Percentiles rank a stretch among this genome's conserved stretches.
Evolutionary conservation across 2,329 filamentous ascomycete genomes (phyloP).

Genomic region (Scopulariopsis brevicaulis): DNA sequence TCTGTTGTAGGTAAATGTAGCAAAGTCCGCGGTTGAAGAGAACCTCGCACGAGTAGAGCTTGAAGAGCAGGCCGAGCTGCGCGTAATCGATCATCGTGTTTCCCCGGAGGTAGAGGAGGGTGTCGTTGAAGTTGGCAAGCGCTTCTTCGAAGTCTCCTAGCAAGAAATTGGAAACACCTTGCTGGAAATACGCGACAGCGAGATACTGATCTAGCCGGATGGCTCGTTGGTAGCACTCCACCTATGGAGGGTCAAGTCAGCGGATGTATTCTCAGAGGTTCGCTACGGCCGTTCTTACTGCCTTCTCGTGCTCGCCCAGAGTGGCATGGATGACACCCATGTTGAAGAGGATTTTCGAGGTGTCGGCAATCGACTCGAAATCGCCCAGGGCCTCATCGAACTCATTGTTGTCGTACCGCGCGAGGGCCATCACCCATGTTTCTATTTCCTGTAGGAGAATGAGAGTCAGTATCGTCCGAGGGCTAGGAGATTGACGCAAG

Average conservation of each 20-base stretch:
- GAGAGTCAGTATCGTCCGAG: not conserved
- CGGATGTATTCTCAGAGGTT: no score
- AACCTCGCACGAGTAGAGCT: constrained; percentile 93
- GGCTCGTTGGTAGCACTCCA: constrained; percentile 89
- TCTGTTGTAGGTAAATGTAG: constrained; percentile 93
- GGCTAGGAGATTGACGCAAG: not conserved
- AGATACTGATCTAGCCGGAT: constrained; percentile 89
- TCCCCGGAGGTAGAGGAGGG: constrained; percentile 82
- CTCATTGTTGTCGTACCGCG: constrained; percentile 91
- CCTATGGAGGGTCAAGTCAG: constrained; percentile 35
- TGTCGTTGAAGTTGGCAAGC: constrained; percentile 97
- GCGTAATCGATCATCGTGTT: constrained; percentile 98
- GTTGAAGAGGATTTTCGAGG: constrained; percentile 97
- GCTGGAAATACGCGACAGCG: constrained; percentile 95
- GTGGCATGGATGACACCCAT: constrained; percentile 97
- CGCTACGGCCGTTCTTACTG: constrained; percentile 46
- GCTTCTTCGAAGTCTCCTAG: constrained; percentile 96
- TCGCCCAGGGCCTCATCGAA: constrained; percentile 79
- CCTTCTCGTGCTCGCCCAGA: constrained; percentile 88
- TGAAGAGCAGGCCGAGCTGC: constrained; percentile 89
- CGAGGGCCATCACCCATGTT: constrained; percentile 89
- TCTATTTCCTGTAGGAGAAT: constrained; percentile 71
- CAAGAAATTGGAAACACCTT: constrained; percentile 95
- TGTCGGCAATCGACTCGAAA: constrained; percentile 84
- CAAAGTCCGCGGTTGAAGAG: constrained; percentile 95